Base-by-base conservation (phyloP, 495 filamentous ascomycete species). In the Aspergillus conjunctus region DNA sequence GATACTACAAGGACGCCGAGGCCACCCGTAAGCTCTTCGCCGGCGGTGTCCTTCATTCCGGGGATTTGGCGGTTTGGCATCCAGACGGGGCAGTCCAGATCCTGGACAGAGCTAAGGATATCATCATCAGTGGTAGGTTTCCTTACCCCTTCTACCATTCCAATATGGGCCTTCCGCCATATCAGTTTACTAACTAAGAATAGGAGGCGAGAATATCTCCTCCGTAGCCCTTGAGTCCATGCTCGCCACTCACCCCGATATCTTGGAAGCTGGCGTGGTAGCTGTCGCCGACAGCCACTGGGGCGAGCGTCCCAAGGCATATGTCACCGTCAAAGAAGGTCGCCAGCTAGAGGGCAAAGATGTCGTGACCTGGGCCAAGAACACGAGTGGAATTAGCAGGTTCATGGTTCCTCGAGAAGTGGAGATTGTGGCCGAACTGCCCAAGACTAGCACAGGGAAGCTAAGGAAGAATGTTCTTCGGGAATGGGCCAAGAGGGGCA, bases 381-480 rank as follows among this genome's bases (percentile, higher is more conserved):
- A 86, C 55, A 79, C 85, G 59, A 89, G 89, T 65, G 73, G 73
- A 22, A 97, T 98, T 64, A 92, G 89, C 74, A 89, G 86, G 65
- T 98, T 97, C 71, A 98, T 98, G 94, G 86, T 98, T 21, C 94
- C 94, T 10, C 81, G 89, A 50, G 94, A 98, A 79, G 91, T 98
- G 1, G 92, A 96, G 75, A 79, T 98, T 54, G 86, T 98, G 32
- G 59, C 75, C 21, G 92, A 97, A 72, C 77, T 98, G 56, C 94
- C 94, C 12, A 98, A 98, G 83, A 98, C 95, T 26, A 92, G 88
- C 67, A 98, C 94, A 3, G 94, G 94, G 26, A 98, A 98, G 81
- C 77, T 98, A 54, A 88, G 90, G 83, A 98, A 98, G 83, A 98
- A 97, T 71, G 85, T 96, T 43, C 68, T 98, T 46, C 77, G 93